Evolutionary conservation across 805 yeast genomes (phyloP).

Genomic region (Nakazawaea ishiwadae): DNA sequence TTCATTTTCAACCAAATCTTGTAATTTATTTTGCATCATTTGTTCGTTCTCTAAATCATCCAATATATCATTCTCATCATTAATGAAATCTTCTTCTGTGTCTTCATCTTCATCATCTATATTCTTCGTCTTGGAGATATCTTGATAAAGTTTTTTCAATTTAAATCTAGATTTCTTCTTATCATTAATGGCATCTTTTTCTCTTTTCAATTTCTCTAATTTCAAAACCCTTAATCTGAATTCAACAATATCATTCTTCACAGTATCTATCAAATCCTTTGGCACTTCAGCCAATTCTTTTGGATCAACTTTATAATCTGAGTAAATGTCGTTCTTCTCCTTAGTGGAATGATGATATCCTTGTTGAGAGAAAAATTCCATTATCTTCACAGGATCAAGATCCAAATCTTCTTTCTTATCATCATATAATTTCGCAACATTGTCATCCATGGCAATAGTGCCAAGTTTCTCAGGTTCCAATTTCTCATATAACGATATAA

Average conservation of each 20-base stretch:
- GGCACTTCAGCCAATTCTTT: conserved; percentile 57
- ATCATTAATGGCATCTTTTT: conserved; percentile 42
- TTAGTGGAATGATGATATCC: not conserved
- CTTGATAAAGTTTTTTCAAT: conserved; percentile 36
- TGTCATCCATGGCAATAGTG: not conserved
- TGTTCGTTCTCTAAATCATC: conserved; percentile 19
- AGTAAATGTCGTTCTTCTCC: conserved; percentile 1
- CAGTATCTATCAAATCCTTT: conserved; percentile 43
- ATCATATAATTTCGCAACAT: conserved; percentile 2
- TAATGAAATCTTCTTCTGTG: conserved; percentile 15
- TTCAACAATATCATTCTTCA: conserved; percentile 47
- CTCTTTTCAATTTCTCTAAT: conserved; percentile 47
- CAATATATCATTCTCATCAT: conserved; percentile 23
- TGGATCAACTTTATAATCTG: conserved; percentile 47
- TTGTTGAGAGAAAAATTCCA: too few relatives aligned
- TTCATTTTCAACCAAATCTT: conserved; percentile 16
- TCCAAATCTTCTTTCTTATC: not conserved
- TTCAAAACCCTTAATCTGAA: conserved; percentile 52
- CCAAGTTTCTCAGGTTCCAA: conserved; percentile 2
- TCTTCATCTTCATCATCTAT: conserved; percentile 21
- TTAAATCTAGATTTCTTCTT: conserved; percentile 43
- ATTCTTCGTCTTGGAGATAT: conserved; percentile 14
- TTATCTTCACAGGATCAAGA: too few relatives aligned
- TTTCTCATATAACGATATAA: conserved; percentile 13
- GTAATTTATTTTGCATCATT: conserved; percentile 17